These are phyloP conservation scores for Digitaria exilis DNA, from an alignment of 202 grass and related monocot genomes.

Conservation along the genomic window DNA sequence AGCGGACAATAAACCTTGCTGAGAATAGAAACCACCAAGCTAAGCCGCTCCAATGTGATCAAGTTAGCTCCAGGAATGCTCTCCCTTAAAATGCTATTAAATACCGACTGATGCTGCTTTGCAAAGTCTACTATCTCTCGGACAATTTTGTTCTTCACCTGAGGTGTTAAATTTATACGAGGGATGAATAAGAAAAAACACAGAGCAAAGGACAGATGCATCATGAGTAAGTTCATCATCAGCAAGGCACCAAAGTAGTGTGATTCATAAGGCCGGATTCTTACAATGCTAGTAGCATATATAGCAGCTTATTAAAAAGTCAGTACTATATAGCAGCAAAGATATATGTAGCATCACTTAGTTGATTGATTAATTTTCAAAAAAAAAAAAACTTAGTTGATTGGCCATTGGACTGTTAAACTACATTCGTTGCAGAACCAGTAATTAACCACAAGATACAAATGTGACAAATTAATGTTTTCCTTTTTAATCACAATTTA, in stretches of 20 bases:
- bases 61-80: constrained; percentile 69
- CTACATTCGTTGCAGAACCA: not conserved
- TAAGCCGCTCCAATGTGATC: constrained; percentile 67
- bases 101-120: constrained; percentile 70
- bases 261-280: not conserved
- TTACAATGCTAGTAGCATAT: not conserved
- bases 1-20: constrained; percentile 73
- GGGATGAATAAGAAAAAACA: constrained; percentile 10
- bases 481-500: not conserved
- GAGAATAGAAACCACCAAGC: constrained; percentile 87
- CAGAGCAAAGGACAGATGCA: constrained; percentile 2
- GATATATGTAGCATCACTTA: not conserved
- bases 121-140: constrained; percentile 88
- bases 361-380: not conserved
- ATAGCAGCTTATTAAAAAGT: not conserved
- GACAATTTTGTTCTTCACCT: constrained; percentile 98
- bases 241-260: not conserved
- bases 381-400: too few species aligned
- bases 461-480: not conserved
- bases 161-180: constrained; percentile 27
- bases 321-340: not conserved
- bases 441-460: not conserved
- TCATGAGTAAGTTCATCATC: constrained; percentile 10
- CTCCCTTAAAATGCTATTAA: constrained; percentile 78
- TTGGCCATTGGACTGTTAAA: not conserved